A percentile compares a stretch with the other conserved stretches of the same genome.
These are phyloP conservation scores for Trichothecium sympodiale DNA, from an alignment of 2,329 filamentous ascomycete genomes.

Conservation along the genomic window DNA sequence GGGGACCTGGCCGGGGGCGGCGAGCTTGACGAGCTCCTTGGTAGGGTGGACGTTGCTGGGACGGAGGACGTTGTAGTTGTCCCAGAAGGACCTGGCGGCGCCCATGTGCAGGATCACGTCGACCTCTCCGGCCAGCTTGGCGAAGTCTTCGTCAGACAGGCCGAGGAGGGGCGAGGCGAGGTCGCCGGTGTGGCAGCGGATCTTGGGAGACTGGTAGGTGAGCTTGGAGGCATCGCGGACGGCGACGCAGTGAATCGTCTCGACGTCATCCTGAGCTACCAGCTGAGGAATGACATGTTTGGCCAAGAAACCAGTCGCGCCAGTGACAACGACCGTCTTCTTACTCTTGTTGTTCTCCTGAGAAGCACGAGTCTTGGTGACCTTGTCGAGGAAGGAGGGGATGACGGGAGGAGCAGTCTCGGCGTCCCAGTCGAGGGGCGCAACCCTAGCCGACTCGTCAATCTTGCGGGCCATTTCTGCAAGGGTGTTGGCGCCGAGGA, in stretches of 20 bases:
- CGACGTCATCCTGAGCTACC: constrained; percentile 15
- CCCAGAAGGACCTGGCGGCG: constrained; percentile 25
- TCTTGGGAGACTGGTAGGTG: constrained; percentile 9
- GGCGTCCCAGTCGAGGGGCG: no score
- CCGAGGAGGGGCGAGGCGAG: constrained; percentile 11
- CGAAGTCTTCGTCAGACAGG: constrained; percentile 8
- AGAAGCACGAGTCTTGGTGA: no score
- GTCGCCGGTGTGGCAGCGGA: constrained; percentile 15
- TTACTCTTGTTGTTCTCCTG: no score
- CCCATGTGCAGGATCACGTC: constrained; percentile 42
- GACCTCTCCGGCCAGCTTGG: constrained; percentile 6
- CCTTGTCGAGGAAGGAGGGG: no score
- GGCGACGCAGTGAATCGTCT: constrained; percentile 31
- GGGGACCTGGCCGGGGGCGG: constrained; percentile 9
- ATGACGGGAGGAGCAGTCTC: no score
- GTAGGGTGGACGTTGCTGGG: constrained; percentile 23
- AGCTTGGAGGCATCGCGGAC: constrained; percentile 12
- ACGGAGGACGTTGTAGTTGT: constrained; percentile 23
- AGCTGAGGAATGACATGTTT: constrained; percentile 22
- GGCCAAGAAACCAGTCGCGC: constrained; percentile 29
- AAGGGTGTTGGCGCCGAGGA: constrained; percentile 1
- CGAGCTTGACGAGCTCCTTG: constrained; percentile 19
- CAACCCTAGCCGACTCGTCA: no score
- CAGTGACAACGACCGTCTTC: constrained; percentile 22
- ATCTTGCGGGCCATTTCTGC: background rate